A percentile compares a stretch with the other conserved stretches of the same genome.
Conservation (phyloP, 768 basidiomycete species). For the Rhodotorula diobovata region DNA sequence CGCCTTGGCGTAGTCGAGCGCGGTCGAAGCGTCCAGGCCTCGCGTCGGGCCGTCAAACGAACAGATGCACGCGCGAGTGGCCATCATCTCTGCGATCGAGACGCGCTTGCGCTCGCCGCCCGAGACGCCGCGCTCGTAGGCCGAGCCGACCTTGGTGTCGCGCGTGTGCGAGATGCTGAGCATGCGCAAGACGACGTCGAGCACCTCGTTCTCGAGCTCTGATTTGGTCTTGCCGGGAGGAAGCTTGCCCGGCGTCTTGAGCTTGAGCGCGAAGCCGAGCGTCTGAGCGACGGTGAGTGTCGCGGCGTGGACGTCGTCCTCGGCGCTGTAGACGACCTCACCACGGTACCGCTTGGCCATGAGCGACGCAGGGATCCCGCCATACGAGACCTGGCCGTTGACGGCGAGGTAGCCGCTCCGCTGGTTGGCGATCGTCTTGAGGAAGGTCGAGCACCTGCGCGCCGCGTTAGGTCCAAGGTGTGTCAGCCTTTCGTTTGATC, state of each 20-base stretch:
- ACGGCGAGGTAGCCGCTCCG: constrained; percentile 64
- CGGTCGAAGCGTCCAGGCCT: constrained; percentile 71
- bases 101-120: constrained; percentile 54
- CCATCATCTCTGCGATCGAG: constrained; percentile 51
- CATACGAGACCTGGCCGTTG: constrained; percentile 70
- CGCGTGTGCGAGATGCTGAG: constrained; percentile 55
- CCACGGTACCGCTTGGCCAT: constrained; percentile 49
- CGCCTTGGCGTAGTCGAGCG: constrained; percentile 75
- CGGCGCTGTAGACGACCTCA: constrained; percentile 52
- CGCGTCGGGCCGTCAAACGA: constrained; percentile 59
- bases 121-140: constrained; percentile 51
- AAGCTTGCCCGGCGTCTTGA: constrained; percentile 51
- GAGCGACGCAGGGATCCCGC: constrained; percentile 64
- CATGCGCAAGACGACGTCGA: constrained; percentile 51
- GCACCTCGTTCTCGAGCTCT: constrained; percentile 50
- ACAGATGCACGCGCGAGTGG: constrained; percentile 46
- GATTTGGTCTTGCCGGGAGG: constrained; percentile 22
- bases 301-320: constrained; percentile 81
- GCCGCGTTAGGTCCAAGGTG: constrained; percentile 39
- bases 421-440: constrained; percentile 75
- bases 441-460: constrained; percentile 68
- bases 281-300: constrained; percentile 76
- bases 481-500: not conserved
- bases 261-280: constrained; percentile 56
- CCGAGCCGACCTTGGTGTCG: constrained; percentile 50